phyloP scores from a whole-genome alignment of 129 eudicot species.

The Saussurea involucrata region DNA sequence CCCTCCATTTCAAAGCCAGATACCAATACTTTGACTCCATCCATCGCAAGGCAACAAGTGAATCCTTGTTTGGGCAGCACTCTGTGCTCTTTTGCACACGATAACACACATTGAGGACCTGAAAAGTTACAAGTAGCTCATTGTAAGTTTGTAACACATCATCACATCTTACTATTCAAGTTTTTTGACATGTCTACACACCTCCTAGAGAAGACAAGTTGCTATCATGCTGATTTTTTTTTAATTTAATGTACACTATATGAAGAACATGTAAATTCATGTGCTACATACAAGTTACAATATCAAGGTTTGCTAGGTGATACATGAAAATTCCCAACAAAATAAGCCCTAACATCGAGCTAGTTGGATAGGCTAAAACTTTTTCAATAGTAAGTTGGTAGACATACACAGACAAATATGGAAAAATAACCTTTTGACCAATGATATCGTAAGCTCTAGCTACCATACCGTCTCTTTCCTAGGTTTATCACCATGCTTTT shows the following conservation, averaged over 20 bases:
- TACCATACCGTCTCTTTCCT: not conserved
- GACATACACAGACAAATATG: not conserved
- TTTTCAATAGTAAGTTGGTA: not conserved
- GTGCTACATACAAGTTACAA: not conserved
- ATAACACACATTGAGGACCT: conserved; percentile 94
- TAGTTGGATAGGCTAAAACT: not conserved
- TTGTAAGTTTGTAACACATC: conserved; percentile 18
- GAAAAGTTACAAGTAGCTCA: conserved; percentile 12
- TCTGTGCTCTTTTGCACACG: conserved; percentile 90
- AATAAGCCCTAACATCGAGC: not conserved
- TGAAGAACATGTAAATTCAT: not conserved
- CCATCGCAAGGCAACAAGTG: conserved; percentile 97
- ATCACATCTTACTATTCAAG: conserved; percentile 1
- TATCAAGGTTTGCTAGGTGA: not conserved
- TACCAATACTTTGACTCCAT: conserved; percentile 81
- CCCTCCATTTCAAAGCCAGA: conserved; percentile 80
- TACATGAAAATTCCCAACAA: not conserved
- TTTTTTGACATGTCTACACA: not conserved
- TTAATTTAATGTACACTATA: not conserved
- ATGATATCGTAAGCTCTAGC: not conserved
- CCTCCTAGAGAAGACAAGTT: not conserved
- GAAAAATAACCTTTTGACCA: not conserved
- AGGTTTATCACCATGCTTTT: not conserved
- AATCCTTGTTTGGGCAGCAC: conserved; percentile 81
- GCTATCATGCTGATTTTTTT: not conserved